phyloP scores from a whole-genome alignment of 2,329 filamentous ascomycete species.

The Diaporthe capsici region DNA sequence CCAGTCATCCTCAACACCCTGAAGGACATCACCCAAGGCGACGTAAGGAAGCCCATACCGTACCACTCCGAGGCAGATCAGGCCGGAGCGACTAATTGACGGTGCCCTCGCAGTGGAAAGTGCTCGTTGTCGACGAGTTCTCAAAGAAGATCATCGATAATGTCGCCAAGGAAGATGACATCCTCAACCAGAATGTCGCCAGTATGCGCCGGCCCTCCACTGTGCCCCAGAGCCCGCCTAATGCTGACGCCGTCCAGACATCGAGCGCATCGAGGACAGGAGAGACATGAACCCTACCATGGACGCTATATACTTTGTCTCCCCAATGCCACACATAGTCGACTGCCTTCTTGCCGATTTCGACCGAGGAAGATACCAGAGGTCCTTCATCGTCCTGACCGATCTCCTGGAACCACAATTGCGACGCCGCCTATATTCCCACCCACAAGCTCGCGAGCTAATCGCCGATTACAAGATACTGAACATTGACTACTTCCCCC shows the following conservation, averaged over 20 bases:
- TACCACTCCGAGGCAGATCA: not conserved
- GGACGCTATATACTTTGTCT: constrained; percentile 94
- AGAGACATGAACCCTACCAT: constrained; percentile 88
- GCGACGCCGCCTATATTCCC: constrained; percentile 81
- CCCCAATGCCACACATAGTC: constrained; percentile 88
- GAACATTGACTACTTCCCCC: constrained; percentile 89
- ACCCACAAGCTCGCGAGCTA: constrained; percentile 76
- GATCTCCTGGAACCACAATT: constrained; percentile 78
- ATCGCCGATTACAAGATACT: constrained; percentile 87
- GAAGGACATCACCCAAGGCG: constrained; percentile 82
- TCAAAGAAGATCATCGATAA: constrained; percentile 91
- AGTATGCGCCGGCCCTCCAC: constrained; percentile 69
- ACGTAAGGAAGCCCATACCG: constrained; percentile 68
- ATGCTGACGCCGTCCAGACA: constrained; percentile 70
- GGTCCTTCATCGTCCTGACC: constrained; percentile 88
- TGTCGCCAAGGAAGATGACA: constrained; percentile 94
- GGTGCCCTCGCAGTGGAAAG: constrained; percentile 83
- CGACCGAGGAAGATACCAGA: constrained; percentile 85
- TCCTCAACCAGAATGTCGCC: constrained; percentile 95
- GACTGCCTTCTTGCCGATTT: constrained; percentile 96
- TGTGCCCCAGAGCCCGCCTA: constrained; percentile 38
- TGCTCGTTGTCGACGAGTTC: constrained; percentile 87
- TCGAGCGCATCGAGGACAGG: constrained; percentile 92
- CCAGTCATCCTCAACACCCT: constrained; percentile 81
- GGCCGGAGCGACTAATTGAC: constrained; percentile 10